phyloP scores from a whole-genome alignment of 2,329 filamentous ascomycete species.

The Didymella pomorum region DNA sequence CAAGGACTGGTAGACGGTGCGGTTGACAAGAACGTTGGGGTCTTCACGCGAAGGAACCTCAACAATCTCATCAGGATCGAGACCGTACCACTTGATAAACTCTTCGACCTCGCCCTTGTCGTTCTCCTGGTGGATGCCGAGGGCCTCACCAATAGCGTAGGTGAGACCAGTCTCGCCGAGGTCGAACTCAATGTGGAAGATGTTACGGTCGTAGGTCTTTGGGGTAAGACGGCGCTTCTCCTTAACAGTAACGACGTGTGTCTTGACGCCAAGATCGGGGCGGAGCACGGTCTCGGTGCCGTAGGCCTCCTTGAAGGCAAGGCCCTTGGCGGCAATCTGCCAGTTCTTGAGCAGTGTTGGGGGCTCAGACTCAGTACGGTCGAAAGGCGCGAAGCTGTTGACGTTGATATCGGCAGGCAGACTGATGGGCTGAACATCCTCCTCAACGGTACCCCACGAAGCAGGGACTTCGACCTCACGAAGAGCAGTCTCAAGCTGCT shows the following conservation, averaged over 20 bases:
- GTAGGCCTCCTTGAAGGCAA: conserved; percentile 95
- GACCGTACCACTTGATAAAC: conserved; percentile 90
- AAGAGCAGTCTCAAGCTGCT: conserved; percentile 72
- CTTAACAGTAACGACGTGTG: conserved; percentile 86
- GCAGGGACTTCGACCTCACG: conserved; percentile 78
- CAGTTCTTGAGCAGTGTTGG: conserved; percentile 75
- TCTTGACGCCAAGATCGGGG: conserved; percentile 86
- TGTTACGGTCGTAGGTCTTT: conserved; percentile 90
- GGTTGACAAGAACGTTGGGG: conserved; percentile 75
- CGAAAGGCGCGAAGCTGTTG: conserved; percentile 84
- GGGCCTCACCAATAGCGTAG: conserved; percentile 96
- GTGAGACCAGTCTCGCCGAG: conserved; percentile 88
- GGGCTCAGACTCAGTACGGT: conserved; percentile 76
- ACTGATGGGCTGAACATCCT: conserved; percentile 59
- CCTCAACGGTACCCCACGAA: conserved; percentile 78
- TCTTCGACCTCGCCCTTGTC: conserved; percentile 77
- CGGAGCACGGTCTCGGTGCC: conserved; percentile 76
- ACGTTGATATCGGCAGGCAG: conserved; percentile 72
- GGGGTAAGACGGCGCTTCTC: conserved; percentile 96
- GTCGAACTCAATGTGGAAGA: conserved; percentile 99
- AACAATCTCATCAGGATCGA: conserved; percentile 84
- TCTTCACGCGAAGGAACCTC: conserved; percentile 89
- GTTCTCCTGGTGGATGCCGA: conserved; percentile 96
- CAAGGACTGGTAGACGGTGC: conserved; percentile 91
- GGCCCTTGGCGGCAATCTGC: conserved; percentile 83